Conservation (phyloP, 331 rosid species). For the Saraca asoca region DNA sequence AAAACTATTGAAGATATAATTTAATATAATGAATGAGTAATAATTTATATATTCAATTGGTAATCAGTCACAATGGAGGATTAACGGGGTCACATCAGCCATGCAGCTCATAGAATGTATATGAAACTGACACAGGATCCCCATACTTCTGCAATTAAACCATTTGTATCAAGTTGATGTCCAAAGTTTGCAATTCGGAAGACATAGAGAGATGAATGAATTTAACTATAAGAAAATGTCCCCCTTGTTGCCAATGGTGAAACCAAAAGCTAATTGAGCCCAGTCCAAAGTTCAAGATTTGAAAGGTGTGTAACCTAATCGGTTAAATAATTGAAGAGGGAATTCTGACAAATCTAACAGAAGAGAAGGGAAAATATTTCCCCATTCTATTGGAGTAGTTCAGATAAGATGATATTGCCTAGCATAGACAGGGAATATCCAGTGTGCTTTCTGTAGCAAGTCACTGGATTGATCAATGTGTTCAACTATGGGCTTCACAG, state of each 20-base stretch:
- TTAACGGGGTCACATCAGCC: neutral
- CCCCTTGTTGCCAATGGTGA: neutral
- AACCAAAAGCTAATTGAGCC: neutral
- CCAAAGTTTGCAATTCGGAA: no score
- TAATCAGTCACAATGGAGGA: neutral
- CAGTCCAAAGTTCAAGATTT: neutral
- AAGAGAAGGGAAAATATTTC: no score
- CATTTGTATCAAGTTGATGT: no score
- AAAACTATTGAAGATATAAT: neutral
- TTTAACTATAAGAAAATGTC: neutral
- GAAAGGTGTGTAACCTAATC: neutral
- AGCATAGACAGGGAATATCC: neutral
- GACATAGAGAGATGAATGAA: no score
- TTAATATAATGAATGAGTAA: neutral
- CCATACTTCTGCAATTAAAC: no score
- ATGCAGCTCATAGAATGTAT: no score
- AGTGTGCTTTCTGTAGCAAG: neutral
- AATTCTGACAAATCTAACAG: no score
- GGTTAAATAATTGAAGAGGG: neutral
- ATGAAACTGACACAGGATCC: no score
- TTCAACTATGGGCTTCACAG: neutral
- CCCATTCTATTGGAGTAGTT: no score
- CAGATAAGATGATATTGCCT: neutral
- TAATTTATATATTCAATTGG: neutral
- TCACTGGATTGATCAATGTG: neutral